phyloP scores from a whole-genome alignment of 352 stramenopile species.

The Globisporangium cylindrosporum region DNA sequence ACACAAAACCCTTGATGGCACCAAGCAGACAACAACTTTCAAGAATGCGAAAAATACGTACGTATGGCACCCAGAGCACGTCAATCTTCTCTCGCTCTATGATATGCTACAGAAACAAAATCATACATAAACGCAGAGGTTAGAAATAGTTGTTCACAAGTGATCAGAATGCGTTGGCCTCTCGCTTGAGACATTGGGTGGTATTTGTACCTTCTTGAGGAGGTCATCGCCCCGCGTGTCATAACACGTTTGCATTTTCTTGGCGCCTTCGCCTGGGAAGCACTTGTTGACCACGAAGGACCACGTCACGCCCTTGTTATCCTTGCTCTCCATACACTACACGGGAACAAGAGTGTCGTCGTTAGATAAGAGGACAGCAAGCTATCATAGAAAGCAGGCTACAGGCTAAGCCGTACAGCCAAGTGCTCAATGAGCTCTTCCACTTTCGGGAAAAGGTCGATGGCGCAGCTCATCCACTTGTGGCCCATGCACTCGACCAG shows the following conservation, averaged over 20 bases:
- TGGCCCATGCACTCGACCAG: slow-evolving; percentile 73
- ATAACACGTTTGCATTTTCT: slow-evolving; percentile 66
- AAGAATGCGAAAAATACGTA: slow-evolving; percentile 25
- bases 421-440: slow-evolving; percentile 60
- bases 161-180: not conserved
- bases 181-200: not conserved
- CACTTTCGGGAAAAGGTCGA: slow-evolving; percentile 64
- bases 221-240: slow-evolving; percentile 53
- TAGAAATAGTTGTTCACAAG: not conserved
- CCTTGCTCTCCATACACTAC: slow-evolving; percentile 71
- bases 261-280: slow-evolving; percentile 44
- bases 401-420: slow-evolving; percentile 29
- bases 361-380: slow-evolving; percentile 5
- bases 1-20: not conserved
- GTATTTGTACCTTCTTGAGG: slow-evolving; percentile 40
- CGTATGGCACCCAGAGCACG: slow-evolving; percentile 67
- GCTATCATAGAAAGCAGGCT: not conserved
- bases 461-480: slow-evolving; percentile 75
- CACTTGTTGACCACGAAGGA: slow-evolving; percentile 60
- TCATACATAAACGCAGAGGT: not conserved
- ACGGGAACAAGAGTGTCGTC: not conserved
- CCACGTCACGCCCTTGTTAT: slow-evolving; percentile 73
- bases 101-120: slow-evolving; percentile 38
- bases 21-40: not conserved
- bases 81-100: slow-evolving; percentile 43